Percentiles rank a stretch among this genome's conserved stretches.
Evolutionary conservation across 2,329 filamentous ascomycete genomes (phyloP).

Genomic region (Trichoderma aggressivum): DNA sequence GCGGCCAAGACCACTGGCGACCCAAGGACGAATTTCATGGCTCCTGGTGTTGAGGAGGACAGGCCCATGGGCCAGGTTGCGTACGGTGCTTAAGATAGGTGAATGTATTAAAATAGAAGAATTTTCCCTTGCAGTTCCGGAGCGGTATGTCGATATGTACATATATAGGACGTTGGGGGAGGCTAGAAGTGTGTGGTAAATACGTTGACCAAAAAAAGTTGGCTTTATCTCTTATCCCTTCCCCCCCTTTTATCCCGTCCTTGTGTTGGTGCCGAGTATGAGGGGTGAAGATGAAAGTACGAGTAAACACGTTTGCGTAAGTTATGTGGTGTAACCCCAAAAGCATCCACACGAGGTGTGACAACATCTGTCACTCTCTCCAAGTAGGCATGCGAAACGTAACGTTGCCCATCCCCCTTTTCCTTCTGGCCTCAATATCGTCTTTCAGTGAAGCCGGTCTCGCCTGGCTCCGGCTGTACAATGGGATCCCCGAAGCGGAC

Average conservation of each 20-base stretch:
- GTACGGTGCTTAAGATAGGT: constrained; percentile 47
- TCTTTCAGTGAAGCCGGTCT: background rate
- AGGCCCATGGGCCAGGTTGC: constrained; percentile 59
- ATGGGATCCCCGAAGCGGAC: constrained; percentile 4
- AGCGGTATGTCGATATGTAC: constrained; percentile 36
- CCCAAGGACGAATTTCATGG: constrained; percentile 76
- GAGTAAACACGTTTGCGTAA: background rate
- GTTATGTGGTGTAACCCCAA: background rate
- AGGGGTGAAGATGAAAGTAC: background rate
- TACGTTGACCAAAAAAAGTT: constrained; percentile 25
- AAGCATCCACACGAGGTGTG: background rate
- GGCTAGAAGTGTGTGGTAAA: constrained; percentile 21
- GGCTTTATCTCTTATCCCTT: background rate
- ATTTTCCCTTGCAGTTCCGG: constrained; percentile 29
- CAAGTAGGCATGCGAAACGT: background rate
- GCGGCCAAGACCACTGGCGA: constrained; percentile 83
- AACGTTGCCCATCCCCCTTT: background rate
- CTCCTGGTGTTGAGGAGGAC: constrained; percentile 63
- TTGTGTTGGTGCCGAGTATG: background rate
- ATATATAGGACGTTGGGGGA: constrained; percentile 38
- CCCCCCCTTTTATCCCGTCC: background rate
- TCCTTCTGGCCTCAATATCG: background rate
- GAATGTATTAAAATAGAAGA: constrained; percentile 37
- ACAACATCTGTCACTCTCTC: background rate
- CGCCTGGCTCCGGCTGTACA: background rate